Evolutionary conservation across 2,329 filamentous ascomycete genomes (phyloP).

Genomic region (Curvularia verruculosa): DNA sequence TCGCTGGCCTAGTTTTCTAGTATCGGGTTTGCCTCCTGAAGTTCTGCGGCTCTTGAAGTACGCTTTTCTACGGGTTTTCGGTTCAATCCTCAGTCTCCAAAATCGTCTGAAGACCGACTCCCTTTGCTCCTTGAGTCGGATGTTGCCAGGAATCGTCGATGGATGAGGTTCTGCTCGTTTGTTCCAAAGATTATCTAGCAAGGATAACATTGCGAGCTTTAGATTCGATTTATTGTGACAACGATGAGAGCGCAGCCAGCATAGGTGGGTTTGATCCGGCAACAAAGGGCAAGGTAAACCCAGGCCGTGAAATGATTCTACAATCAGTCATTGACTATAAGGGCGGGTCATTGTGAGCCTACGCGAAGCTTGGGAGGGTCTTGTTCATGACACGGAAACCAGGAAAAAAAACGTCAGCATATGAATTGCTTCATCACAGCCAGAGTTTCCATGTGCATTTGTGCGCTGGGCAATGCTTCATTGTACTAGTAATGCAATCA

Average conservation of each 20-base stretch:
- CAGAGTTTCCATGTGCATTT: not conserved
- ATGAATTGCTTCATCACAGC: not conserved
- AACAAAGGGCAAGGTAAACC: not conserved
- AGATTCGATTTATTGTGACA: not conserved
- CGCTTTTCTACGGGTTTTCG: not conserved
- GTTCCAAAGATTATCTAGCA: not conserved
- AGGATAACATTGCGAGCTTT: not conserved
- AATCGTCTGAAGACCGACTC: not conserved
- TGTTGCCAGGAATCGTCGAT: not conserved
- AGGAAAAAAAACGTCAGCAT: not conserved
- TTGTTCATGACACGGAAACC: not conserved
- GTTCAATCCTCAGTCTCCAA: not conserved
- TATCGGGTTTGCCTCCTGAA: not conserved
- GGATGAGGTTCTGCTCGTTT: not conserved
- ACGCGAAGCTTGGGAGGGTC: not conserved
- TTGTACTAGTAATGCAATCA: conserved; percentile 34
- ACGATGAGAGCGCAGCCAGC: not conserved
- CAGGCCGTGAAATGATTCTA: not conserved
- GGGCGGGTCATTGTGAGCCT: too few species aligned
- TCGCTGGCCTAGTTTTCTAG: not conserved
- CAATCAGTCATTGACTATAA: not conserved
- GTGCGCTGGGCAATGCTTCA: conserved; percentile 28
- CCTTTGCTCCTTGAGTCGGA: not conserved
- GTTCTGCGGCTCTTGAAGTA: not conserved
- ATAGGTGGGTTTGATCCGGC: not conserved